Evolutionary conservation across 768 basidiomycete genomes (phyloP).

Genomic region (Suillus variegatus): DNA sequence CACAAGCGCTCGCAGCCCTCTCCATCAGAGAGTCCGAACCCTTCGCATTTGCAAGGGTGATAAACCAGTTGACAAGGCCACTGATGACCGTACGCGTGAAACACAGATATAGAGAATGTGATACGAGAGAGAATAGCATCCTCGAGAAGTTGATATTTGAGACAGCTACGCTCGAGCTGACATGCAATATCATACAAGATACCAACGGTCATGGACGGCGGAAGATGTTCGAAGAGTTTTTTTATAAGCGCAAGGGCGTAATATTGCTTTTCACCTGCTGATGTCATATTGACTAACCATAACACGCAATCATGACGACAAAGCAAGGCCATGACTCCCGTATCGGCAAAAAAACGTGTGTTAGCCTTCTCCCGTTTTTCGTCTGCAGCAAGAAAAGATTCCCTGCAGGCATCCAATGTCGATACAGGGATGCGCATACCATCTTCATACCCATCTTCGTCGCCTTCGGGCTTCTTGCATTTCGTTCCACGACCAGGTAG

Average conservation of each 20-base stretch:
- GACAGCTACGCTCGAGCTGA: too few species aligned
- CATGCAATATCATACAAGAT: too few species aligned
- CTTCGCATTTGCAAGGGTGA: too few species aligned
- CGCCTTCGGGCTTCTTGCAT: background rate
- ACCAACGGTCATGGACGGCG: too few species aligned
- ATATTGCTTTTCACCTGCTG: slow-evolving; percentile 15
- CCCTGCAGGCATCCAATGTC: slow-evolving; percentile 32
- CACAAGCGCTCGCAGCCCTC: too few species aligned
- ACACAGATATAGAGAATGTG: too few species aligned
- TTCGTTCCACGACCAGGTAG: background rate
- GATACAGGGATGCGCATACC: slow-evolving; percentile 24
- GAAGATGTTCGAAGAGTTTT: slow-evolving; percentile 8
- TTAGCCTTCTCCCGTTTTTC: slow-evolving; percentile 17
- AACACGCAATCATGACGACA: slow-evolving; percentile 8
- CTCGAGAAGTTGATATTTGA: too few species aligned
- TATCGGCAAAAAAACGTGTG: background rate
- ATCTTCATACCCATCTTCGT: slow-evolving; percentile 15
- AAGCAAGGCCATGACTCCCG: slow-evolving; percentile 8
- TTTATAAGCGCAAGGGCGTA: slow-evolving; percentile 12
- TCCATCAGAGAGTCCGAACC: too few species aligned
- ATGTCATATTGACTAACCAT: slow-evolving; percentile 16
- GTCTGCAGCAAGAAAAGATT: slow-evolving; percentile 23
- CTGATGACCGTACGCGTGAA: too few species aligned
- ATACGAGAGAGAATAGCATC: too few species aligned
- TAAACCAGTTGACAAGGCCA: too few species aligned